Evolutionary conservation across 2,329 filamentous ascomycete species (phyloP).

Genomic region (Fusarium sp.): DNA sequence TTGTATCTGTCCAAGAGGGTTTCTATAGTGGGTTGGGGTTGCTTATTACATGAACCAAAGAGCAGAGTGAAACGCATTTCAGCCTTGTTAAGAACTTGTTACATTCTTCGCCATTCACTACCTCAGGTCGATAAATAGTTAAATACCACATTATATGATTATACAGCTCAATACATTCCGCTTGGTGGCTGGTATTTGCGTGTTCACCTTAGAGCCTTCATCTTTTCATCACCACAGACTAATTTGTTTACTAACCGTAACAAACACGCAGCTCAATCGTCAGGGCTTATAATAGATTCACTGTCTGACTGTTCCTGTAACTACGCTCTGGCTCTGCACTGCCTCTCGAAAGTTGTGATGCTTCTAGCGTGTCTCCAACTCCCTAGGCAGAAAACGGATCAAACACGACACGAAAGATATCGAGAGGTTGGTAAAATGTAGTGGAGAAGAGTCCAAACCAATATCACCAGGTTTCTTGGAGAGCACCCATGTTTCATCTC

Average conservation of each 20-base stretch:
- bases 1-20: no score
- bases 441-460: neutral
- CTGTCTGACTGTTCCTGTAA: slow-evolving; percentile 26
- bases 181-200: neutral
- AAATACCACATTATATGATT: neutral
- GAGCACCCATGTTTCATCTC: slow-evolving; percentile 1
- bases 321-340: slow-evolving; percentile 20
- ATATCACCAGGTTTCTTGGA: neutral
- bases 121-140: neutral
- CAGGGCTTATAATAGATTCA: slow-evolving; percentile 33
- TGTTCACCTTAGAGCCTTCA: no score
- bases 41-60: neutral
- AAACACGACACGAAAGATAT: neutral
- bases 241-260: neutral
- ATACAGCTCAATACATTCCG: slow-evolving; percentile 5
- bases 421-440: no score
- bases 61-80: slow-evolving; percentile 8
- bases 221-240: neutral
- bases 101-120: neutral
- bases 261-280: neutral
- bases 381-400: neutral
- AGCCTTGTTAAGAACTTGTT: slow-evolving; percentile 1
- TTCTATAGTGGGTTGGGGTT: neutral
- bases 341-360: slow-evolving; percentile 32
- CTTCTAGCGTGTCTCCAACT: slow-evolving; percentile 19